Conservation (phyloP, 768 basidiomycete genomes). For the Boletus sp. region DNA sequence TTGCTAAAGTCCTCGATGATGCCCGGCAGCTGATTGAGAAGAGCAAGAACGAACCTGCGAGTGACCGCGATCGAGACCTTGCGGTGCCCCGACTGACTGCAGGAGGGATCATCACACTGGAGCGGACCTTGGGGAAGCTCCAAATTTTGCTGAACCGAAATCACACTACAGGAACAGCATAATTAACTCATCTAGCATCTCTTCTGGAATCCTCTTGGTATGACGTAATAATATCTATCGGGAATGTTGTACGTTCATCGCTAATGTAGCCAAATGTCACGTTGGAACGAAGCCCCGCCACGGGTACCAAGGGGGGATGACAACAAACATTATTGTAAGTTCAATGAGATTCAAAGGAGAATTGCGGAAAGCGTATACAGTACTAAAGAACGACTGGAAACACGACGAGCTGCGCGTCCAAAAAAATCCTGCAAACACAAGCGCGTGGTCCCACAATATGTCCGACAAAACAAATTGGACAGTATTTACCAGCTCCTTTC, state of each 20-base stretch:
- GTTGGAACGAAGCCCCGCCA: neutral
- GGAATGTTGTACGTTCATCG: conserved; percentile 28
- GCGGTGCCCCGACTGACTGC: conserved; percentile 74
- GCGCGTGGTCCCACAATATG: conserved; percentile 2
- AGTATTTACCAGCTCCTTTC: conserved; percentile 12
- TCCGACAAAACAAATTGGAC: conserved; percentile 5
- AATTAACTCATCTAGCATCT: conserved; percentile 14
- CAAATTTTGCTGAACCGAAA: conserved; percentile 39
- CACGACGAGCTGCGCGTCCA: conserved; percentile 11
- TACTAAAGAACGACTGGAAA: conserved; percentile 21
- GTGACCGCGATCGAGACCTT: conserved; percentile 33
- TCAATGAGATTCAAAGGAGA: neutral
- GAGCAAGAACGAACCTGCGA: conserved; percentile 44
- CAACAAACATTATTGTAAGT: conserved; percentile 10
- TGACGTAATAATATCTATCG: conserved; percentile 26
- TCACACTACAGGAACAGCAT: conserved; percentile 12
- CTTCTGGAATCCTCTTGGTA: conserved; percentile 14
- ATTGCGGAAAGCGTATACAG: conserved; percentile 11
- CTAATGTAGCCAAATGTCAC: conserved; percentile 17
- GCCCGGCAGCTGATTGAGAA: conserved; percentile 64
- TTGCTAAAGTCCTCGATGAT: conserved; percentile 65
- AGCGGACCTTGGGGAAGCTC: conserved; percentile 69
- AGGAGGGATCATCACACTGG: conserved; percentile 77
- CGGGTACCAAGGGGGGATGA: no score
- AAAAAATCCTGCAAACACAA: conserved; percentile 16